These are phyloP conservation scores for Bryum argenteum DNA, from an alignment of 225 moss, liverwort and hornwort genomes.

Conservation along the genomic window DNA sequence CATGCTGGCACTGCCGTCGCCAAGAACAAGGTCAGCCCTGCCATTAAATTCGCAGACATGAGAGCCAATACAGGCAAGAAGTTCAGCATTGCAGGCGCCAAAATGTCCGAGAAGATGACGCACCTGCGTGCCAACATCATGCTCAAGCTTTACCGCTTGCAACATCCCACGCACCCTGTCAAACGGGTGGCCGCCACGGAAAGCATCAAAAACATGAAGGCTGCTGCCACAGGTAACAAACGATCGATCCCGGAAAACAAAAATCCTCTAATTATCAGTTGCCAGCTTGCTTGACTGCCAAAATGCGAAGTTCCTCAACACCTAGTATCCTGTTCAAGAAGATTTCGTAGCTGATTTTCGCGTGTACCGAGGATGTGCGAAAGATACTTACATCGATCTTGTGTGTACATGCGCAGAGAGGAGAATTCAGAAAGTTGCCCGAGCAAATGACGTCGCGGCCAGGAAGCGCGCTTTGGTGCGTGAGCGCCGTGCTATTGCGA, in stretches of 20 bases:
- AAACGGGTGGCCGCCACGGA: constrained; percentile 50
- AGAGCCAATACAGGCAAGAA: constrained; percentile 36
- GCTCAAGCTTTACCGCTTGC: constrained; percentile 45
- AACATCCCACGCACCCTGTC: constrained; percentile 50
- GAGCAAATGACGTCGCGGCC: constrained; percentile 39
- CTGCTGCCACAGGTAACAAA: constrained; percentile 43
- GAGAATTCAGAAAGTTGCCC: constrained; percentile 46
- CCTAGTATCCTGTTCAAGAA: no score
- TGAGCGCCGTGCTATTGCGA: constrained; percentile 44
- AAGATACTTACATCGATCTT: not conserved
- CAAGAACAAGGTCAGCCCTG: constrained; percentile 43
- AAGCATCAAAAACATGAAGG: constrained; percentile 37
- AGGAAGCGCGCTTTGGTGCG: constrained; percentile 47
- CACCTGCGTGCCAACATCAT: constrained; percentile 42
- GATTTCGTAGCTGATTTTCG: not conserved
- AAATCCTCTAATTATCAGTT: no score
- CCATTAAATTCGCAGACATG: constrained; percentile 45
- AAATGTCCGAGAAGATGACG: constrained; percentile 46
- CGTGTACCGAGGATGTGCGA: not conserved
- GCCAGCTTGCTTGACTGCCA: not conserved
- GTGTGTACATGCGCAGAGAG: constrained; percentile 33
- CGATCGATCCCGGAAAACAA: not conserved
- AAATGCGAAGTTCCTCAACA: no score
- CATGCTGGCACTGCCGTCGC: constrained; percentile 7
- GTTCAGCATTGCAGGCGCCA: constrained; percentile 40